Evolutionary conservation across 768 basidiomycete genomes (phyloP), one percentile per base, ranked within the genome.

Genomic region (Fistulinella prunicolor): DNA sequence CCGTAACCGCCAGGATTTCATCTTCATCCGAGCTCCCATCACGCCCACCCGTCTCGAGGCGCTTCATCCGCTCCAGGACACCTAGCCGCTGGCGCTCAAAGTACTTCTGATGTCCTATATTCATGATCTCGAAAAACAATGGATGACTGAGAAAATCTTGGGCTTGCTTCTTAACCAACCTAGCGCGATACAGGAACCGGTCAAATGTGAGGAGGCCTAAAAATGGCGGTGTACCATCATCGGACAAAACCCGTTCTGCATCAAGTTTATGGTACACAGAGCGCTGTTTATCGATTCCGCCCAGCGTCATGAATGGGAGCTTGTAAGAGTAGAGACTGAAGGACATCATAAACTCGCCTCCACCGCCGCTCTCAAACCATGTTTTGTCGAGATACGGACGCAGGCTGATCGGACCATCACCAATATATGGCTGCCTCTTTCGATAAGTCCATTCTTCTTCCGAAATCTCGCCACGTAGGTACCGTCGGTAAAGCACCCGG

Each of bases 391-490:
- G 71, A 50, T 72, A 74, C 1, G 75, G 74, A 2, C 82, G 70
- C 19, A 81, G 47, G 60, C 77, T 82, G 21, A 79, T 49, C 10
- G 80, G 80, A 2, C 79, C 79, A n/a, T n/a, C n/a, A n/a, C n/a
- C n/a, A n/a, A n/a, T n/a, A n/a, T 69, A 7, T 63, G 75, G 17
- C 70, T 64, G 67, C 42, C 59, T 68, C 48, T 68, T 73, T 20
- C 81, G n/a, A 38, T 71, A 72, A 17, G 69, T 68, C 82, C 82
- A 83, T 58, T 83, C 81, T 79, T 66, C 28, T 12, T 28, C 28
- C 28, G 28, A 6, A 6, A 28, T 42, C 4, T 69, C 70, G 34
- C 80, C 80, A 5, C 67, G 68, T 12, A 76, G 54, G 50, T 74
- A 78, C 29, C 66, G 70, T 22, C 72, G 68, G 38, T n/a, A 74